Conservation (phyloP, 441 rosid species). For the Oxalis stricta region DNA sequence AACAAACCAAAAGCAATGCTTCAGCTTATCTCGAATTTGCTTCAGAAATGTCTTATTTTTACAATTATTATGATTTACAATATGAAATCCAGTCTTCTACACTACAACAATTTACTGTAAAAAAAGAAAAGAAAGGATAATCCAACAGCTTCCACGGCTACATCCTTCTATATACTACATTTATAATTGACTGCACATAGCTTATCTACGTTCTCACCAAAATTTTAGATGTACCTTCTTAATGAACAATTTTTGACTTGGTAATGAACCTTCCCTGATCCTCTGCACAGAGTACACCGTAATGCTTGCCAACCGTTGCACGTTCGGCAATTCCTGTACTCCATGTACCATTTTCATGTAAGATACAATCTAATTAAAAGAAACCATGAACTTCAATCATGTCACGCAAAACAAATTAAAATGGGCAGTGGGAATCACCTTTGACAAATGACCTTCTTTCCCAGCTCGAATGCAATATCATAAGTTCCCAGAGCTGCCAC, state of each 20-base stretch:
- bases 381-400: background rate
- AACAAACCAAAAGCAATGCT: too few relatives aligned
- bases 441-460: constrained; percentile 84
- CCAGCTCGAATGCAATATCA: constrained; percentile 74
- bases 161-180: background rate
- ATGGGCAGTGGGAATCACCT: constrained; percentile 28
- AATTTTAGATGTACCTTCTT: constrained; percentile 74
- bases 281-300: constrained; percentile 78
- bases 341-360: constrained; percentile 7
- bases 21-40: too few relatives aligned
- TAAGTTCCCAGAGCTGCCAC: constrained; percentile 82
- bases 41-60: too few relatives aligned
- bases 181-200: background rate
- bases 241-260: constrained; percentile 65
- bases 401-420: background rate
- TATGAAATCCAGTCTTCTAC: too few relatives aligned
- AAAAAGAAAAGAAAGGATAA: background rate
- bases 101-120: too few relatives aligned
- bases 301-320: constrained; percentile 90
- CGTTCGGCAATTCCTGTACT: constrained; percentile 59
- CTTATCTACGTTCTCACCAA: too few relatives aligned
- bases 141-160: background rate
- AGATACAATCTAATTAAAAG: background rate
- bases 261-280: constrained; percentile 72
- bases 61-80: too few relatives aligned